Evolutionary conservation across 805 yeast species (phyloP), one percentile per base, ranked within the genome.

Genomic region (Metschnikowia dekortorum): DNA sequence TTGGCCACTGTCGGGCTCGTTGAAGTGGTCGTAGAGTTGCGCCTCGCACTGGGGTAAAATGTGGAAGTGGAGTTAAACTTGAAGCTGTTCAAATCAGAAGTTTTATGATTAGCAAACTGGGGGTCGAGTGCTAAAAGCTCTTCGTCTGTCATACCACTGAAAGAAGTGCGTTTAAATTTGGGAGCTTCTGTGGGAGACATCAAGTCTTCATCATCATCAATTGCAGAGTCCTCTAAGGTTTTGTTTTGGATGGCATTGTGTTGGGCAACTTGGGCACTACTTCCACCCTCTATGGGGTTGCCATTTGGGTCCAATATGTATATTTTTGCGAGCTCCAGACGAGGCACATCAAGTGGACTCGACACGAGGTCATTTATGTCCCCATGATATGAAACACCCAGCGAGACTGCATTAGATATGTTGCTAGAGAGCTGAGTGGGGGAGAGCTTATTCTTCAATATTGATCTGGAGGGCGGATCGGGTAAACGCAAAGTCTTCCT

Each of bases 111-210:
- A 4, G 73, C 62, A 60, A 70, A 80, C 56, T 80, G 84, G 1
- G 79, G 75, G 61, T 80, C 85, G 53, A 80, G 64, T 10, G 78
- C 80, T 64, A 79, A 61, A 50, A 80, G 66, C 61, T 80, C 84
- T 50, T 77, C 81, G 59, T 76, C 71, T 13, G 82, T 70, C 82
- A 80, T 75, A 13, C 70, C 80, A 33, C 75, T 69, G 55, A 76
- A 74, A 42, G 79, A 73, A 55, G 79, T 76, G 48, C 79, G 63
- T 29, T 78, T 59, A 52, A 46, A 47, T 11, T 39, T 36, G 31
- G 50, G 46, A 8, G 41, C 38, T 26, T 36, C 31, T 4, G 32
- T 46, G 8, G 56, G 53, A 8, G 44, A 22, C 18, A 34, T 48
- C 31, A 42, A 50, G 39, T 34, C 51, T 41, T 43, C 52, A 33